These are phyloP conservation scores for Sporothrix brasiliensis DNA, from an alignment of 2,329 filamentous ascomycete genomes.

Conservation along the genomic window DNA sequence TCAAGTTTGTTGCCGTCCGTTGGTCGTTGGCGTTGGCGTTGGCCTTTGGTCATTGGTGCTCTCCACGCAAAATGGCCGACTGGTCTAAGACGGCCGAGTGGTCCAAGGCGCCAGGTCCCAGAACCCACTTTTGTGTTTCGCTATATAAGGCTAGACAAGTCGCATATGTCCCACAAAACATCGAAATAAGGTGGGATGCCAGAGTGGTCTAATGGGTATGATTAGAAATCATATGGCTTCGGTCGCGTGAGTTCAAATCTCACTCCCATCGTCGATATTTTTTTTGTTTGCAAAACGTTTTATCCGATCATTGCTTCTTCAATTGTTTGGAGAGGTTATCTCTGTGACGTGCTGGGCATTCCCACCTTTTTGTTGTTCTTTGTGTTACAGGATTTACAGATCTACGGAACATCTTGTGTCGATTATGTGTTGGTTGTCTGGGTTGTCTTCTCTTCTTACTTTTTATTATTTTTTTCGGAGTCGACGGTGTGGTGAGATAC, in stretches of 20 bases:
- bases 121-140: no score
- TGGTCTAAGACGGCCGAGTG: slow-evolving; percentile 1
- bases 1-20: background rate
- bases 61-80: background rate
- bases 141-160: background rate
- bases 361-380: background rate
- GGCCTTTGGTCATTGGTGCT: background rate
- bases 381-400: no score
- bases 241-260: slow-evolving; percentile 36
- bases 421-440: background rate
- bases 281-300: slow-evolving; percentile 1
- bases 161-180: background rate
- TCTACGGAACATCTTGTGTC: background rate
- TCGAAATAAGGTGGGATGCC: slow-evolving; percentile 31
- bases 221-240: slow-evolving; percentile 37
- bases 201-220: slow-evolving; percentile 37
- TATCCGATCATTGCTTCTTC: background rate
- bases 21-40: background rate
- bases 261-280: slow-evolving; percentile 32
- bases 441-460: background rate
- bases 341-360: background rate
- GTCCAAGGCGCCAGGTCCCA: background rate
- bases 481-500: background rate
- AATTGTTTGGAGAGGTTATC: background rate
- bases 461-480: background rate